Base-by-base conservation (phyloP, 2,329 filamentous ascomycete genomes). In the Microdochium paspali region DNA sequence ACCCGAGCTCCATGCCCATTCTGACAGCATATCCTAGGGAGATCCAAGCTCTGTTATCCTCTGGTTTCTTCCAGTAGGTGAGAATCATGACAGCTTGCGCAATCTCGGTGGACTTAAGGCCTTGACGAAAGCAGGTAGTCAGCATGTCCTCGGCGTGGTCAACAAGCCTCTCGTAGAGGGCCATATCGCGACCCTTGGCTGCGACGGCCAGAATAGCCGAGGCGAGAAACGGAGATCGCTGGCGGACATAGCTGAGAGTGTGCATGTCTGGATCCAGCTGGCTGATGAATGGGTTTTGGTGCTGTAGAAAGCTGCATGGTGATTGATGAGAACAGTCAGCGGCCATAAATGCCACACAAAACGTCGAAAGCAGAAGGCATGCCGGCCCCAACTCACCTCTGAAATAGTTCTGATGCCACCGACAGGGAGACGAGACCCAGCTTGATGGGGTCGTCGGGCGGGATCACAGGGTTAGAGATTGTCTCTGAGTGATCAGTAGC, bases 61-160 rank as follows among this genome's bases (percentile, higher is more conserved):
- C 61, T 2, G 65, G 64, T 35, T 69, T 64, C 52, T 70, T 70
- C 65, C 66, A 70, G 50, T 68, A 68, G 2, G 66, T 69, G 5
- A 66, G 48, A 9, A 66, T 52, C n/a, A 66, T 53, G 9, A 68
- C 62, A 1, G 61, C 66, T 48, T 70, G 67, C 1, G 65, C 63
- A 6, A 61, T 61, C 45, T 70, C 67, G 2, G 58, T 54, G 1
- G 66, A 70, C 43, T 68, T 68, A 1, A 49, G 51, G 15, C 65
- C 66, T 2, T 53, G 52, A 2, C 56, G 52, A 35, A 70, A 64
- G 10, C 51, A 54, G 9, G 61, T 51, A 6, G 54, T 50, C 9
- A 65, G 55, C 3, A 65, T 48, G 20, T 54, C 52, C 42, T 68
- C 64, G 13, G 60, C 53, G 47, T 63, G 61, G 2, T 55, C 51